phyloP scores from a whole-genome alignment of 2,329 filamentous ascomycete genomes.

The Colletotrichum sp. region DNA sequence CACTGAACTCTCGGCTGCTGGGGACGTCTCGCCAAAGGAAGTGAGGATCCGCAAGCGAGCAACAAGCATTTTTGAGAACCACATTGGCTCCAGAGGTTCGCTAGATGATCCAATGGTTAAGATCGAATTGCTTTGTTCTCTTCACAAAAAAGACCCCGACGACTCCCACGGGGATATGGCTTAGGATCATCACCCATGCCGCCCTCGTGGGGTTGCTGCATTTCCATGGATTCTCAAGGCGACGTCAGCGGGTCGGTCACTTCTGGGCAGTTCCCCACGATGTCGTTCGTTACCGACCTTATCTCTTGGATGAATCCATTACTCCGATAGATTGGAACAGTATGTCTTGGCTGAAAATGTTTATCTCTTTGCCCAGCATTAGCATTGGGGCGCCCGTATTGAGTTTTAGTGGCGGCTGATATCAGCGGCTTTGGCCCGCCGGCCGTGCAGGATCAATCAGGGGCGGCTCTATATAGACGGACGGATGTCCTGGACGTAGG shows the following conservation, averaged over 20 bases:
- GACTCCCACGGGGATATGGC: neutral
- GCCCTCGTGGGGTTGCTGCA: neutral
- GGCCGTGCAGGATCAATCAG: neutral
- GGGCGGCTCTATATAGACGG: neutral
- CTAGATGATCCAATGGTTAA: neutral
- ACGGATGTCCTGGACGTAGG: neutral
- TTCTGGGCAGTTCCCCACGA: neutral
- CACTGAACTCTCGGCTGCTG: neutral
- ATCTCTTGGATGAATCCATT: neutral
- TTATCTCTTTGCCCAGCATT: neutral
- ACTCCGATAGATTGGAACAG: neutral
- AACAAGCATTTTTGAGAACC: neutral
- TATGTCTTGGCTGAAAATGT: neutral
- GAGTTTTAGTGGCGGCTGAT: neutral
- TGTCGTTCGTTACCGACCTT: slow-evolving; percentile 5
- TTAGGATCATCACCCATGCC: no score
- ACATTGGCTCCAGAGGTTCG: neutral
- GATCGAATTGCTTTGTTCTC: neutral
- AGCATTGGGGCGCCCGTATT: neutral
- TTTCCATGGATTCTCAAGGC: neutral
- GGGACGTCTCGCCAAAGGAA: neutral
- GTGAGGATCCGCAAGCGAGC: neutral
- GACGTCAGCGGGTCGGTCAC: neutral
- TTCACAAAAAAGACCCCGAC: neutral
- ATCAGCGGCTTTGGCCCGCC: neutral